Evolutionary conservation across 108 stramenopile genomes (phyloP).

Genomic region (Fragilaria radians): DNA sequence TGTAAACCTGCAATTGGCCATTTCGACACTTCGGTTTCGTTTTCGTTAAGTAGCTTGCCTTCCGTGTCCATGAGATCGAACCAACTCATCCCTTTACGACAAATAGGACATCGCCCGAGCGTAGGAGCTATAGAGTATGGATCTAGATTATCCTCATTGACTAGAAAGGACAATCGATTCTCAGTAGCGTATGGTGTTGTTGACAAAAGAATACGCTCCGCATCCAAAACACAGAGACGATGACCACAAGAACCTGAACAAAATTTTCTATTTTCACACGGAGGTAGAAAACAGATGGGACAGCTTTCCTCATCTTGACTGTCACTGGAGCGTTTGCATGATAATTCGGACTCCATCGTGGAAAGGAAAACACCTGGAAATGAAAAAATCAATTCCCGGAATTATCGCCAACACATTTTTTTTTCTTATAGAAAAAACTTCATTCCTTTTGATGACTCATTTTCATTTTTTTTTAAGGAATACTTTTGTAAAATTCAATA

Average conservation of each 20-base stretch:
- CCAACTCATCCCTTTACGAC: slow-evolving; percentile 18
- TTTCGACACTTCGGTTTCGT: not conserved
- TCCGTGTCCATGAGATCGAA: slow-evolving; percentile 20
- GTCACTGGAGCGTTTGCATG: too few relatives aligned
- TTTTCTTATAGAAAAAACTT: too few relatives aligned
- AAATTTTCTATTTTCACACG: not conserved
- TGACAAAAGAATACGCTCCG: slow-evolving; percentile 13
- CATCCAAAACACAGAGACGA: slow-evolving; percentile 10
- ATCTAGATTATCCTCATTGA: slow-evolving; percentile 10
- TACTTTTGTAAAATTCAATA: too few relatives aligned
- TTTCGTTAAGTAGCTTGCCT: slow-evolving; percentile 4
- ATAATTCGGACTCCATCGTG: too few relatives aligned
- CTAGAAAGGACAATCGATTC: not conserved
- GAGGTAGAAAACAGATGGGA: not conserved
- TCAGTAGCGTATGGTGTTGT: not conserved
- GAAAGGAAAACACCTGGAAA: too few relatives aligned
- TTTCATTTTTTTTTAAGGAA: too few relatives aligned
- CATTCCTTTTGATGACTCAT: too few relatives aligned
- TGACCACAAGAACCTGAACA: slow-evolving; percentile 12
- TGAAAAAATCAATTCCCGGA: too few relatives aligned
- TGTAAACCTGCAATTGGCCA: slow-evolving; percentile 1
- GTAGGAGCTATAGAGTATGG: slow-evolving; percentile 24
- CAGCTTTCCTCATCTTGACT: not conserved
- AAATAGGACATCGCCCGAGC: slow-evolving; percentile 37
- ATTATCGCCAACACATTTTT: too few relatives aligned